Evolutionary conservation across 169 alveolate species (phyloP), one percentile per base, ranked within the genome.

Genomic region (Cryptosporidium bovis): DNA sequence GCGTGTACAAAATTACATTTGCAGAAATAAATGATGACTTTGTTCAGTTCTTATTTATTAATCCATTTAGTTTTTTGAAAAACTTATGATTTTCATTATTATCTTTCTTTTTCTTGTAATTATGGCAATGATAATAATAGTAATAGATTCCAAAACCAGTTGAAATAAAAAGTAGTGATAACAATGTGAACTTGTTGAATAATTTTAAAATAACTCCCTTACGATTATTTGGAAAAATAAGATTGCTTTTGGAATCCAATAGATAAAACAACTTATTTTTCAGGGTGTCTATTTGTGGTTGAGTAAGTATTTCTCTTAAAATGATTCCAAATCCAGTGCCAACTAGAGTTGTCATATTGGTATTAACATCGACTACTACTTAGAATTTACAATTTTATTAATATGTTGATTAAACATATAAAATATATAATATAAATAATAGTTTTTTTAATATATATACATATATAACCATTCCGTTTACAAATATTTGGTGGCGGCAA

Each of bases 111-210:
- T 56, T 34, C 29, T 0, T n/a, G 29, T 53, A n/a, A 53, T 53
- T 40, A 40, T 8, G 48, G 1, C 48, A 8, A 40, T 40, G 48
- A 40, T 40, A 40, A 40, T 40, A 34, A 27, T 53, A 77, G 87
- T 55, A 71, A 36, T 77, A 77, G 34, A 58, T 40, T 0, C 71
- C 69, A 29, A 77, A 20, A 20, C 87, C 87, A 33, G 40, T 24
- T 5, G 64, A 60, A 20, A 60, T 33, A 1, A 77, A 34, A 15
- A 77, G 6, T 16, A 62, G 8, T 27, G 87, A 77, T 27, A 77
- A 40, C 31, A 58, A 29, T 3, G 64, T 15, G 16, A 40, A 60
- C 40, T 71, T 44, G 51, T 60, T 77, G 40, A 77, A 77, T 20
- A 62, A 7, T 31, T 55, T 69, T 10, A 66, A 69, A 53, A 69